Conservation (phyloP, 495 filamentous ascomycete genomes). For the Zalerion maritima region DNA sequence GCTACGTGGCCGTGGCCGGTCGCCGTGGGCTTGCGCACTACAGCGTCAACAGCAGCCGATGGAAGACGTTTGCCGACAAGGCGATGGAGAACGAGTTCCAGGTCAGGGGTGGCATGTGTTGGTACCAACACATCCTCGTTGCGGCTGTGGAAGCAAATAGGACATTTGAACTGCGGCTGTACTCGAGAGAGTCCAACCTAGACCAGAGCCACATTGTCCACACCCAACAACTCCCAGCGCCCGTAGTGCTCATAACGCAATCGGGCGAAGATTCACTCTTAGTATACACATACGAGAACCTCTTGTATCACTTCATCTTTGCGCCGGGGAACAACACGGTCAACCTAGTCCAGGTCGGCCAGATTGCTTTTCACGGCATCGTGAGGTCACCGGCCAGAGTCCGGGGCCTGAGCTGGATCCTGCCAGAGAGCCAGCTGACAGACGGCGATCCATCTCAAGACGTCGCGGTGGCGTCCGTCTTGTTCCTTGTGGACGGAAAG, state of each 20-base stretch:
- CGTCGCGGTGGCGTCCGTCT: constrained; percentile 81
- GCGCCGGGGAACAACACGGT: constrained; percentile 49
- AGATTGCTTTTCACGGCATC: constrained; percentile 93
- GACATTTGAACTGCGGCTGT: constrained; percentile 78
- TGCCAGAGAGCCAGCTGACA: constrained; percentile 79
- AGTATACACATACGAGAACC: constrained; percentile 93
- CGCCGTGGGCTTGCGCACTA: constrained; percentile 87
- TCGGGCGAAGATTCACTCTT: constrained; percentile 89
- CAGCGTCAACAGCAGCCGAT: constrained; percentile 83
- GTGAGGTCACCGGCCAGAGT: constrained; percentile 87
- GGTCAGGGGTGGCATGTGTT: constrained; percentile 93
- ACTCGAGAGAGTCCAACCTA: constrained; percentile 74
- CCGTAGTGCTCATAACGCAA: constrained; percentile 71
- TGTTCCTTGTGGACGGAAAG: constrained; percentile 93
- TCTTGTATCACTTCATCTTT: constrained; percentile 89
- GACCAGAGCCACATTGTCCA: constrained; percentile 57
- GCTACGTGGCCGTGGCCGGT: constrained; percentile 93
- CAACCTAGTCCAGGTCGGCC: constrained; percentile 79
- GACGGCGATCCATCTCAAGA: constrained; percentile 94
- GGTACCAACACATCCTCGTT: constrained; percentile 92
- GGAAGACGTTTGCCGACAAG: constrained; percentile 83
- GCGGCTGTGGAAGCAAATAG: constrained; percentile 80
- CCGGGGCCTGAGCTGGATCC: constrained; percentile 84
- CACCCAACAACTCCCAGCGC: constrained; percentile 60
- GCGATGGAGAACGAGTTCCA: constrained; percentile 77